Conservation (phyloP, 176 grass and related monocot species). For the Oryza brachyantha region DNA sequence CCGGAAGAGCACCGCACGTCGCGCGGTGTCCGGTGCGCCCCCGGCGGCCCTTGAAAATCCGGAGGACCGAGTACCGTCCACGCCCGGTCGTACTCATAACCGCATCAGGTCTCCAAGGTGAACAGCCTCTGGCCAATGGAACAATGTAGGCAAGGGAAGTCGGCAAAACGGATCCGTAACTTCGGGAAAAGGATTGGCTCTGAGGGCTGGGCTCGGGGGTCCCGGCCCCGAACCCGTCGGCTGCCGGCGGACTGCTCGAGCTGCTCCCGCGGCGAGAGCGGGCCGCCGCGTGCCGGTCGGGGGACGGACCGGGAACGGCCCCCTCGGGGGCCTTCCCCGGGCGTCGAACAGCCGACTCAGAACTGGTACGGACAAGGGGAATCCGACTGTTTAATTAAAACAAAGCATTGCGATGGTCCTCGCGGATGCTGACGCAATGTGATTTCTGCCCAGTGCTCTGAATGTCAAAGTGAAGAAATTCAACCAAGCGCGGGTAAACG, state of each 20-base stretch:
- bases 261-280: no score
- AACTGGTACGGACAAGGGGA: constrained; percentile 54
- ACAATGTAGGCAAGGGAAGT: constrained; percentile 86
- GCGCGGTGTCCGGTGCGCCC: constrained; percentile 45
- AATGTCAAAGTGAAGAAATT: constrained; percentile 89
- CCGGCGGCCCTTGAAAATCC: no score
- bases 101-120: constrained; percentile 56
- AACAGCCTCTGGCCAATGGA: constrained; percentile 70
- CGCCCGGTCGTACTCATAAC: constrained; percentile 22
- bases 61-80: no score
- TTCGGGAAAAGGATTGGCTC: no score
- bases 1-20: constrained; percentile 17
- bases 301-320: no score
- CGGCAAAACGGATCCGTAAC: constrained; percentile 55
- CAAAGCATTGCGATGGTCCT: constrained; percentile 64
- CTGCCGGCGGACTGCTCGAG: no score
- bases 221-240: no score
- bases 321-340: no score
- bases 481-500: constrained; percentile 69
- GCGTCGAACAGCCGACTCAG: neutral
- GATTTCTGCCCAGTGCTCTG: constrained; percentile 69
- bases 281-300: no score
- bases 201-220: no score
- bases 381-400: constrained; percentile 74
- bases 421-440: constrained; percentile 62